These are phyloP conservation scores for Colletotrichum euphorbiae DNA, from an alignment of 2,329 filamentous ascomycete species.

Conservation along the genomic window DNA sequence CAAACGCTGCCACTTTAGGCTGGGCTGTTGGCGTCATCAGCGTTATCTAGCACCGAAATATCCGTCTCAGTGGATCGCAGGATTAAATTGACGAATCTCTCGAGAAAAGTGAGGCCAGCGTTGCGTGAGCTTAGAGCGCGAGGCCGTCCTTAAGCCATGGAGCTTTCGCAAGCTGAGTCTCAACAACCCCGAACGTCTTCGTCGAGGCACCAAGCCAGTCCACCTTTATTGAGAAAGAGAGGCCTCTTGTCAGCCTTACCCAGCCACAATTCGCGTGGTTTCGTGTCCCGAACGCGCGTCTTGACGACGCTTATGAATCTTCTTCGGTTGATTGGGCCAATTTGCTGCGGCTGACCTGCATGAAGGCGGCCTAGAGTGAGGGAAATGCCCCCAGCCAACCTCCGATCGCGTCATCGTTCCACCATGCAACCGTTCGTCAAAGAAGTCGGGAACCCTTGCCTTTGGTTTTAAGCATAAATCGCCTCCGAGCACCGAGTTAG, in stretches of 20 bases:
- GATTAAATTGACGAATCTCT: too few relatives aligned
- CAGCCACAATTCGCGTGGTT: conserved; percentile 27
- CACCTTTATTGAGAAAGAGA: conserved; percentile 14
- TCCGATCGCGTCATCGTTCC: conserved; percentile 8
- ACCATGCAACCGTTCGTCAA: conserved; percentile 15
- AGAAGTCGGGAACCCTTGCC: conserved; percentile 8
- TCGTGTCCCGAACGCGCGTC: conserved; percentile 33
- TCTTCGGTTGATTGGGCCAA: conserved; percentile 2
- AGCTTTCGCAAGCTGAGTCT: neutral
- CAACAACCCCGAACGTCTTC: neutral
- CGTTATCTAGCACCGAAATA: neutral
- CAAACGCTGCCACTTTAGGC: neutral
- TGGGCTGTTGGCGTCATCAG: neutral
- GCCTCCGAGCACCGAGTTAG: neutral
- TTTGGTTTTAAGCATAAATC: conserved; percentile 33
- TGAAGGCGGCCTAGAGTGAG: conserved; percentile 15
- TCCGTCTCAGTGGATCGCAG: too few relatives aligned
- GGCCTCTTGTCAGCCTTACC: conserved; percentile 37
- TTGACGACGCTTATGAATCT: conserved; percentile 6
- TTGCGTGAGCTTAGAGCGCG: too few relatives aligned
- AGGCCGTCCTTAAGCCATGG: neutral
- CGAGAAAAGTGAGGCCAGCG: too few relatives aligned
- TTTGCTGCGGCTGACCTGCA: conserved; percentile 29
- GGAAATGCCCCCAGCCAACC: conserved; percentile 5
- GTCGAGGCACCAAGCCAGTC: neutral